Conservation (phyloP, 2,329 filamentous ascomycete species). For the Arachnopeziza araneosa region DNA sequence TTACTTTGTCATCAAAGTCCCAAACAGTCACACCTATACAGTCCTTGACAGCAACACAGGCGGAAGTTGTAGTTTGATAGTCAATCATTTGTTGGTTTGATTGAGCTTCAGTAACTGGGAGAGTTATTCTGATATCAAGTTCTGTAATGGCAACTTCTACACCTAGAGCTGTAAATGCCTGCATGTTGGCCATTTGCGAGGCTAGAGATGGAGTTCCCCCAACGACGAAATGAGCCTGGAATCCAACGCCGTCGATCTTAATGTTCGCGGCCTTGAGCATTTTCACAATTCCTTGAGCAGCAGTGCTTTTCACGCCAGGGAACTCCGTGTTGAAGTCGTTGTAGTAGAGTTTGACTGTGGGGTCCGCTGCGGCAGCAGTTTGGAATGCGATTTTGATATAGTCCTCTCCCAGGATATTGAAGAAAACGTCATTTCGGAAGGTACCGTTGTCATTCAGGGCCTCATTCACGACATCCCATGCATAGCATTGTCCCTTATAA, state of each 20-base stretch:
- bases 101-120: conserved; percentile 39
- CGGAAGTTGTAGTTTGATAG: conserved; percentile 32
- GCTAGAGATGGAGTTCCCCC: conserved; percentile 39
- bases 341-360: conserved; percentile 53
- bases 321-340: conserved; percentile 60
- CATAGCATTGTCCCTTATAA: conserved; percentile 54
- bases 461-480: conserved; percentile 65
- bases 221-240: conserved; percentile 56
- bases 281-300: conserved; percentile 40
- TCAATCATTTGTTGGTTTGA: conserved; percentile 41
- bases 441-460: conserved; percentile 51
- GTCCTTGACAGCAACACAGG: conserved; percentile 19
- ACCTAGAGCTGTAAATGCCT: conserved; percentile 40
- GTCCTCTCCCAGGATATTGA: conserved; percentile 47
- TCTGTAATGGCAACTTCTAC: conserved; percentile 58
- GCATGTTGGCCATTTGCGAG: conserved; percentile 41
- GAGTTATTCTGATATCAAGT: conserved; percentile 50
- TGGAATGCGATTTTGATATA: conserved; percentile 55
- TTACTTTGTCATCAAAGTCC: conserved; percentile 25
- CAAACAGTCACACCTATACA: conserved; percentile 29
- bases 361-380: conserved; percentile 48
- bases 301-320: conserved; percentile 42
- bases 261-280: conserved; percentile 42
- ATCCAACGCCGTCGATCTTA: conserved; percentile 57
- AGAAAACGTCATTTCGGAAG: conserved; percentile 48